Evolutionary conservation across 148 eudicot genomes (phyloP), one percentile per base, ranked within the genome.

Genomic region (Rhododendron ferrugineum): DNA sequence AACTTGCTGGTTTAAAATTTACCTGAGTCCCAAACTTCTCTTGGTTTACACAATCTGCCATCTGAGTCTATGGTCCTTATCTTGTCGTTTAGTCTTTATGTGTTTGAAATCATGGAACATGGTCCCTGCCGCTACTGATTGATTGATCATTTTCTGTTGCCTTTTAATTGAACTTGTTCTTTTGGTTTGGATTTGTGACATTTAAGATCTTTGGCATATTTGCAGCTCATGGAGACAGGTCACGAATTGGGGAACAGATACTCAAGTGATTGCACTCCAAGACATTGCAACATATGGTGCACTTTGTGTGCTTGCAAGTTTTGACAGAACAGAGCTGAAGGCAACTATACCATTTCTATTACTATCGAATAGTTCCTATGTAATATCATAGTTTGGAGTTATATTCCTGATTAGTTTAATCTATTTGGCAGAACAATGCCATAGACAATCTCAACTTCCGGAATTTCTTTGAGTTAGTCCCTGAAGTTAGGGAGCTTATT

Each of bases 181-280:
- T 58, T 78, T 66, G 15, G 46, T 36, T 28, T 11, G 75, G 36
- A n/a, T n/a, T 64, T 23, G 44, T n/a, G 68, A 34, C 14, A 49
- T 68, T 40, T 76, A 32, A 85, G 30, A 37, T 62, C 49, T 82
- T 81, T 86, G 76, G 32, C 89, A 14, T 49, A 11, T 86, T 49
- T 90, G 85, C 93, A 95, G 98, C 94, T 96, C 88, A 85, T 96
- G 91, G 99, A 96, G 90, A 91, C 91, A 42, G 93, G 92, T 85
- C 91, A 89, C 85, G 99, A 96, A 85, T 87, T 96, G 81, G 98
- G 92, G 78, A 96, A 93, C 92, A 88, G 85, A 87, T 96, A 93
- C 85, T 90, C 91, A 9, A 89, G 95, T 40, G 44, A 40, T 40
- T 0, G 7, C 44, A 40, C 44, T 5, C 7, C 7, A 40, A 40